Evolutionary conservation across 75 land plant genomes (phyloP), one percentile per base, ranked within the genome.

Genomic region (Sequoiadendron giganteum): DNA sequence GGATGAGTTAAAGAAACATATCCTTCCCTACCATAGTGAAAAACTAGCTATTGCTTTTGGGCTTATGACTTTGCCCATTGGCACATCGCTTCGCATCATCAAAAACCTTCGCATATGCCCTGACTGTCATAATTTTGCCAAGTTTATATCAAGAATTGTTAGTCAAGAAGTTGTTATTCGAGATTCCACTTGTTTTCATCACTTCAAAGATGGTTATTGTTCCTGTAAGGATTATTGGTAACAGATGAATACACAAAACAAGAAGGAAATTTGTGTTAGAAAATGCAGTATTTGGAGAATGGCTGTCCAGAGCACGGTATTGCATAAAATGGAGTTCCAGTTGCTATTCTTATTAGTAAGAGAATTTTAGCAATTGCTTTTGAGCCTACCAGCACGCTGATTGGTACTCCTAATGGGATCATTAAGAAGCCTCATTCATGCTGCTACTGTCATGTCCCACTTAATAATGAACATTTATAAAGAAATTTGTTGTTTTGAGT

Each of bases 21-120:
- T 48, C 56, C 72, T 89, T 39, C 61, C 72, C 21, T 75, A 56
- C 54, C 91, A 85, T 43, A 61, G 91, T 39, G 91, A 90, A 47
- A 90, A 83, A 88, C 56, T 90, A 38, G 91, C 87, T 52, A 90
- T 90, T 54, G 91, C 88, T 38, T 90, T 83, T 73, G 91, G 91
- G 42, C 91, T 90, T 56, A 75, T 85, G 15, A 90, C 48, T 85
- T 82, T 86, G 56, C 90, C 90, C 5, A n/a, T 45, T 47, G 87
- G 83, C 30, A 90, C 43, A n/a, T 56, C 87, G 19, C 39, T 90
- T 52, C 68, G 68, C 30, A 58, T 86, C 34, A 49, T 90, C 28
- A 90, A 90, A 19, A 85, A 90, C 55, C 48, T 85, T 48, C 78
- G 91, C 21, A 55, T 90, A 10, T 84, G 91, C 54, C 88, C 77